phyloP scores from a whole-genome alignment of 192 early-diverging fungal genomes.

The Umbelopsis isabellina region DNA sequence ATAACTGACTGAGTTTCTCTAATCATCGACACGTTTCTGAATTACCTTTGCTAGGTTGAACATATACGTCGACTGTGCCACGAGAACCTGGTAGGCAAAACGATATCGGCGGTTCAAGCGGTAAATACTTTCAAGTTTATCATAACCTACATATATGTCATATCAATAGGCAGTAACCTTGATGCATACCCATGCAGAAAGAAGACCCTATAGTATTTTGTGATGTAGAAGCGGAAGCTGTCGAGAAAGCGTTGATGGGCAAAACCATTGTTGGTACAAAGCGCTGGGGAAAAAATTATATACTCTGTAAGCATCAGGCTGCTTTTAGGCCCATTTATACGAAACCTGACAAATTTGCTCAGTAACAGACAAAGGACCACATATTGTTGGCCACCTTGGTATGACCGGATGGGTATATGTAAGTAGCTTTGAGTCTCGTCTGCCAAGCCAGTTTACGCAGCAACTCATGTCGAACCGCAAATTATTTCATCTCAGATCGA shows the following conservation, averaged over 20 bases:
- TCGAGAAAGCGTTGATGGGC: slow-evolving; percentile 45
- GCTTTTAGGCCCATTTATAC: neutral
- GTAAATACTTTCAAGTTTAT: slow-evolving; percentile 24
- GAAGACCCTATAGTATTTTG: slow-evolving; percentile 56
- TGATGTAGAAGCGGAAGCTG: slow-evolving; percentile 31
- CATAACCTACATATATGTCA: neutral
- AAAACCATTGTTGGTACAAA: slow-evolving; percentile 62
- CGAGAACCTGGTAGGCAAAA: slow-evolving; percentile 49
- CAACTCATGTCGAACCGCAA: neutral
- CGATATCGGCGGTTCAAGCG: slow-evolving; percentile 49
- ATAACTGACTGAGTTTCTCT: neutral
- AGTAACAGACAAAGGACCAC: slow-evolving; percentile 45
- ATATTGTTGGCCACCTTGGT: slow-evolving; percentile 72
- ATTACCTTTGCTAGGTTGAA: slow-evolving; percentile 69
- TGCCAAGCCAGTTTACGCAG: no score
- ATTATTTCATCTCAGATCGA: slow-evolving; percentile 29
- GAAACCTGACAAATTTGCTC: neutral
- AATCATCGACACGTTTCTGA: neutral
- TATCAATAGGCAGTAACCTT: neutral
- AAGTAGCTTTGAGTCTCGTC: slow-evolving; percentile 14
- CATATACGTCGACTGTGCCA: slow-evolving; percentile 62
- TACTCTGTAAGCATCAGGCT: slow-evolving; percentile 38
- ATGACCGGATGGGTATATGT: slow-evolving; percentile 67
- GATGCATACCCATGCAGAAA: slow-evolving; percentile 1
- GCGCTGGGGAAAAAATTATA: slow-evolving; percentile 80